Evolutionary conservation across 495 filamentous ascomycete species (phyloP).

Genomic region (Letharia lupina): DNA sequence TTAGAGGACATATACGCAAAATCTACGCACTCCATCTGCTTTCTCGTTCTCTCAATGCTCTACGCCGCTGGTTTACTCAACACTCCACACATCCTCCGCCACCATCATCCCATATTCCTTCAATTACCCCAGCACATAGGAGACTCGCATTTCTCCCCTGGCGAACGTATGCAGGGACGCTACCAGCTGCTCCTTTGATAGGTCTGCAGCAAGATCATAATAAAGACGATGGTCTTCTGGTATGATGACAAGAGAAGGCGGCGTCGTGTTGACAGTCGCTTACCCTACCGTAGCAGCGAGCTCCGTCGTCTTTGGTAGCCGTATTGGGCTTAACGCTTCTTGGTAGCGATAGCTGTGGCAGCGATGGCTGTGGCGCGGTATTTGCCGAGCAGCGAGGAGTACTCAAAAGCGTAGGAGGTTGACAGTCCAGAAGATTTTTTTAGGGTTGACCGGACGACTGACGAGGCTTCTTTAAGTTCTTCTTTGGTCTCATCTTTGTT

Average conservation of each 20-base stretch:
- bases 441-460: neutral
- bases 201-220: neutral
- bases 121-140: neutral
- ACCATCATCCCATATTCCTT: neutral
- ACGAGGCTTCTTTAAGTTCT: neutral
- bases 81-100: neutral
- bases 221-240: neutral
- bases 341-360: neutral
- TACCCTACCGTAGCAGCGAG: neutral
- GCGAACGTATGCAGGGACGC: neutral
- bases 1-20: too few species aligned
- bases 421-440: neutral
- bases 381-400: neutral
- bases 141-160: neutral
- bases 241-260: neutral
- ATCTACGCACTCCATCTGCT: neutral
- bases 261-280: neutral
- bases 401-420: neutral
- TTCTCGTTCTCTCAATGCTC: neutral
- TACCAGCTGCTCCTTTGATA: neutral
- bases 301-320: neutral
- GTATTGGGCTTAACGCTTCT: neutral
- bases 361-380: neutral
- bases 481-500: neutral
- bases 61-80: neutral